phyloP scores from a whole-genome alignment of 805 yeast species.

The Yarrowia porcina region DNA sequence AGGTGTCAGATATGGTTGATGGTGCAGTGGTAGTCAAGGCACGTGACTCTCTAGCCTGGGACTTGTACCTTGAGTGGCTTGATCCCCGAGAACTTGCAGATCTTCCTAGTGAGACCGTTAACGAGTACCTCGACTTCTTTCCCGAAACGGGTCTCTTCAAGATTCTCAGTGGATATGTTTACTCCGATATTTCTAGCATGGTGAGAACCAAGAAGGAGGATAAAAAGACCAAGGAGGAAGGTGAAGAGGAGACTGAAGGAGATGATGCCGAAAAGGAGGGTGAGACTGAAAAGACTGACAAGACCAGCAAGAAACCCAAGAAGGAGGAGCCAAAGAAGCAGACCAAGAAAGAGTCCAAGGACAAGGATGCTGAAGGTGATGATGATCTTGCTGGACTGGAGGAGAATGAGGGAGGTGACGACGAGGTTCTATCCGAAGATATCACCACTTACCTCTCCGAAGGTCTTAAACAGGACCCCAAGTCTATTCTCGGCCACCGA shows the following conservation, averaged over 20 bases:
- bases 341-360: background rate
- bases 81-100: conserved; percentile 53
- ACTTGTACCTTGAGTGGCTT: conserved; percentile 65
- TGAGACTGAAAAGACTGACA: conserved; percentile 24
- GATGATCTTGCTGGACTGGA: conserved; percentile 32
- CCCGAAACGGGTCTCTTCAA: conserved; percentile 60
- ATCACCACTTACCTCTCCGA: conserved; percentile 50
- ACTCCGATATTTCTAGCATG: conserved; percentile 68
- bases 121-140: conserved; percentile 55
- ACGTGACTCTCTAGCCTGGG: conserved; percentile 66
- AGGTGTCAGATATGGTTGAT: conserved; percentile 55
- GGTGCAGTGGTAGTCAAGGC: conserved; percentile 72
- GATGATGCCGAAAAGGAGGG: conserved; percentile 33
- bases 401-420: conserved; percentile 39
- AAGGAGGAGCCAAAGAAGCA: background rate
- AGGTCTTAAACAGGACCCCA: conserved; percentile 44
- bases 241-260: conserved; percentile 30
- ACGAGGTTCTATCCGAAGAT: conserved; percentile 37
- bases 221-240: conserved; percentile 27
- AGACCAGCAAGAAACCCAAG: conserved; percentile 1
- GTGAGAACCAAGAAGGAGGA: conserved; percentile 29
- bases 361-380: conserved; percentile 18
- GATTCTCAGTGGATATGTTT: conserved; percentile 57
- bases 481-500: conserved; percentile 59
- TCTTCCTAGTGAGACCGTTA: conserved; percentile 47